Evolutionary conservation across 1,284 basidiomycete genomes (phyloP), one percentile per base, ranked within the genome.

Genomic region (Trichosporon sp.): DNA sequence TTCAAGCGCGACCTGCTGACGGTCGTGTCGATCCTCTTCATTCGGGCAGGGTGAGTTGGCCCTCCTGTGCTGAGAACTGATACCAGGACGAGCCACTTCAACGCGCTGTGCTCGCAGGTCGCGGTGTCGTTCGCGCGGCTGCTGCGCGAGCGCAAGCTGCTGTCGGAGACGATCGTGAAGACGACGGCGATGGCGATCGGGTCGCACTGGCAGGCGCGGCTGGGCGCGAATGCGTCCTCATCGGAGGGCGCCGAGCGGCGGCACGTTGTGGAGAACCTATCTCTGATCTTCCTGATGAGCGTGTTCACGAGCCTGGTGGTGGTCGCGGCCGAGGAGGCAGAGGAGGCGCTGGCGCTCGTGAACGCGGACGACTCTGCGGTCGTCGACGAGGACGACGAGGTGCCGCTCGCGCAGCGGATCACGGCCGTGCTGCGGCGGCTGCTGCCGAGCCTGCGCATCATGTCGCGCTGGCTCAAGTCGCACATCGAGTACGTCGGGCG

Each of bases 391-490:
- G 73, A 73, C 62, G 78, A 76, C 38, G 85, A 21, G 85, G 65
- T 70, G 3, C 68, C 72, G 32, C 85, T 93, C 4, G 91, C 92
- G 5, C 89, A 91, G 76, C 87, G 88, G 42, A 95, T 98, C 76
- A 91, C 91, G 0, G 93, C 93, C 1, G 88, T 89, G 8, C 90
- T 98, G 70, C 87, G 95, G 32, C 87, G 96, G 34, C 91, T 91
- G 11, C 85, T 99, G 2, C 94, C 95, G 1, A 90, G 93, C 5
- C 84, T 98, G 63, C 89, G 96, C 15, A 90, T 98, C 65, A 88
- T 90, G 1, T 90, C 89, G 76, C 96, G 95, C 80, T 99, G 96
- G 96, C 81, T 96, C 29, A 87, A 88, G 56, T 88, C 88, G 5
- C 93, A 98, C 79, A 82, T 90, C 70, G 88, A 89, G 69, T 93